Evolutionary conservation across 805 yeast species (phyloP).

Genomic region (Candida tallmaniae): DNA sequence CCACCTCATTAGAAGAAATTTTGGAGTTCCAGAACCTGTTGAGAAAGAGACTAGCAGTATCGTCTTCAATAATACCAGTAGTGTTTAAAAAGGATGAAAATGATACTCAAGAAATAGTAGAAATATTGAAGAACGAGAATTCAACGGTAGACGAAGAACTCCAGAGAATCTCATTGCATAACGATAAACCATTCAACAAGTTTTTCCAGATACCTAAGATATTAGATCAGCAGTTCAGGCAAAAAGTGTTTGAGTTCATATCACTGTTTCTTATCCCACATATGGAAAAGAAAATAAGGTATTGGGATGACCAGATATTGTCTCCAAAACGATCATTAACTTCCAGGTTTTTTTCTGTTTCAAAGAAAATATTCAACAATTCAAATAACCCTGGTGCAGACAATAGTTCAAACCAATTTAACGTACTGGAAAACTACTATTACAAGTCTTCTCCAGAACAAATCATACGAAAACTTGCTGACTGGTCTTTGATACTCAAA

Average conservation of each 20-base stretch:
- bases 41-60: constrained; percentile 20
- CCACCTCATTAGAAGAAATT: constrained; percentile 33
- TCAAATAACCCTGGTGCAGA: constrained; percentile 9
- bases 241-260: constrained; percentile 44
- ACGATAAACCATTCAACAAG: constrained; percentile 3
- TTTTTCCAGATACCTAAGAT: constrained; percentile 25
- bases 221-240: constrained; percentile 37
- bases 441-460: constrained; percentile 64
- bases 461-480: constrained; percentile 76
- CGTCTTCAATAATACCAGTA: constrained; percentile 17
- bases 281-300: constrained; percentile 75
- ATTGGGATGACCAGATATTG: constrained; percentile 82
- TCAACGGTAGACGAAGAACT: constrained; percentile 49
- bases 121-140: constrained; percentile 21
- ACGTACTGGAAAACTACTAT: constrained; percentile 53
- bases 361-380: constrained; percentile 50
- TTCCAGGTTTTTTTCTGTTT: constrained; percentile 65
- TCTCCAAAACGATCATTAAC: constrained; percentile 74
- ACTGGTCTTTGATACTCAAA: constrained; percentile 86
- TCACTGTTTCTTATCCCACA: constrained; percentile 62
- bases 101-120: constrained; percentile 6
- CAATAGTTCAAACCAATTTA: constrained; percentile 30
- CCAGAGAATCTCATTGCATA: constrained; percentile 27
- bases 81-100: constrained; percentile 3
- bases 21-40: constrained; percentile 23